Evolutionary conservation across 2,329 filamentous ascomycete genomes (phyloP), one percentile per base, ranked within the genome.

Genomic region (Trichoderma atroviride): DNA sequence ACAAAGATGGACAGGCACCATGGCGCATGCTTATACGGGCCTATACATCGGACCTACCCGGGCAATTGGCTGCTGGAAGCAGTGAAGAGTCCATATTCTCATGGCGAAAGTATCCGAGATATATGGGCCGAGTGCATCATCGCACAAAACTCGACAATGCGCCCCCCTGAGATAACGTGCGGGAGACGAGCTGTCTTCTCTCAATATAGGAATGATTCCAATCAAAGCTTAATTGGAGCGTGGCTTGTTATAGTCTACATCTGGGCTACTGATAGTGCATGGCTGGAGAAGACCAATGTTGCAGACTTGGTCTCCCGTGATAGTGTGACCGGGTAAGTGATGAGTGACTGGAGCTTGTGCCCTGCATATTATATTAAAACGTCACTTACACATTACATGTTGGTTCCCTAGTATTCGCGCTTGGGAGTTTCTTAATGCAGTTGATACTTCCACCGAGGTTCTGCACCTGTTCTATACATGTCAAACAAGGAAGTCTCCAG

Each of bases 111-210:
- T 56, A n/a, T 64, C 61, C 50, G 31, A 64, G 61, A 43, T 16
- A 64, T 33, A 11, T 43, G 9, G 61, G 31, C 50, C 5, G 29
- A 22, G 9, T 56, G 50, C 61, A 53, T 56, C 3, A 64, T 24
- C 61, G 61, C 33, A 64, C 50, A 56, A 29, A 43, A 35, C 50
- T 40, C 40, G 61, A 64, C 14, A 22, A 64, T 43, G 61, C 61
- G 22, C 61, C 61, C 43, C 43, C 61, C 61, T 64, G 50, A 64
- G 61, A 64, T 64, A 56, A 64, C 50, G 22, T 64, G 61, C 61
- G 61, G 61, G 24, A 43, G 50, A 56, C 61, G 61, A 56, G 61
- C 61, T 11, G 33, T 64, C 14, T 64, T 64, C 50, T 64, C 61
- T 19, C 50, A 53, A 64, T 19, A 43, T 43, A 10, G 22, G 31